phyloP scores from a whole-genome alignment of 768 basidiomycete species.

The Strobilomyces echinocephalus region DNA sequence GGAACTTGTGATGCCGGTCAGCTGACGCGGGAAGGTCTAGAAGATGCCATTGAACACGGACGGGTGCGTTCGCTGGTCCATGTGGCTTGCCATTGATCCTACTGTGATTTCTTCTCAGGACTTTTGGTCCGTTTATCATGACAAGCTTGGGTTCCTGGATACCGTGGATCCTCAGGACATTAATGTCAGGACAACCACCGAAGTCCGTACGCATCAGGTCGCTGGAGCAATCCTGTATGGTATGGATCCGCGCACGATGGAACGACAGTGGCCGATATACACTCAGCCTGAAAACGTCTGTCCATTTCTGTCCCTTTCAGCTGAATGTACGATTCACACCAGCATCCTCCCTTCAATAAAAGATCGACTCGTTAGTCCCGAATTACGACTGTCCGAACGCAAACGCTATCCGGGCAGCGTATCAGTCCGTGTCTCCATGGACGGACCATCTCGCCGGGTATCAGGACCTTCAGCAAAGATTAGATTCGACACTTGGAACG shows the following conservation, averaged over 20 bases:
- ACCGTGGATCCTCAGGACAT: conserved; percentile 34
- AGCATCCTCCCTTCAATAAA: not conserved
- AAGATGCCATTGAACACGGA: conserved; percentile 41
- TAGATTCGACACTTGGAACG: conserved; percentile 40
- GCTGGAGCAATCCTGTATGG: conserved; percentile 42
- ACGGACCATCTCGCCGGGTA: conserved; percentile 39
- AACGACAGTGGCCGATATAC: conserved; percentile 35
- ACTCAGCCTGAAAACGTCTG: conserved; percentile 41
- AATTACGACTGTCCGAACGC: conserved; percentile 42
- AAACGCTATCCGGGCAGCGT: conserved; percentile 34
- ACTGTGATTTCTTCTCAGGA: conserved; percentile 31
- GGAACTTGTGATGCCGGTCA: conserved; percentile 47
- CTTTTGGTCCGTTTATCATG: conserved; percentile 42
- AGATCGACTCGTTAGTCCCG: conserved; percentile 48
- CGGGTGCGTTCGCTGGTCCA: conserved; percentile 19
- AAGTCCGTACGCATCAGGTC: conserved; percentile 45
- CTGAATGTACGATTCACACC: not conserved
- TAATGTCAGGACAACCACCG: conserved; percentile 41
- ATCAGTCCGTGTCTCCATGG: conserved; percentile 44
- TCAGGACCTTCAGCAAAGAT: conserved; percentile 33
- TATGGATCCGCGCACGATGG: conserved; percentile 36
- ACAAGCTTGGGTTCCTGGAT: conserved; percentile 34
- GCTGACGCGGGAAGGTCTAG: conserved; percentile 40
- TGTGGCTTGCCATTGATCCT: not conserved
- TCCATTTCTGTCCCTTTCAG: not conserved